phyloP scores from a whole-genome alignment of 345 rosid genomes.

The Theobroma cacao region DNA sequence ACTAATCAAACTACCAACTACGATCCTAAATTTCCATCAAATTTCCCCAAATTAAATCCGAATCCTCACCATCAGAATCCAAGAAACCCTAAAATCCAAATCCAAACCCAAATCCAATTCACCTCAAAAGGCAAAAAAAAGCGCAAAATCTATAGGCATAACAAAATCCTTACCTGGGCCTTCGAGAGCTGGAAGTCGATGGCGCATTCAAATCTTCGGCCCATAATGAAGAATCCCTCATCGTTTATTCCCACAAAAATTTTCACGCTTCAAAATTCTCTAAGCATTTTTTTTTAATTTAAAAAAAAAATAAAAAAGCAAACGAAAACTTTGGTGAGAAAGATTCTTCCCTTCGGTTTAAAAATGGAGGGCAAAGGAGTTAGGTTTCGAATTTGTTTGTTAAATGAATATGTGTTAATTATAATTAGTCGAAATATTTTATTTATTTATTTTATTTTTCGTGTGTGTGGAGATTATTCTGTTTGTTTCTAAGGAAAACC shows the following conservation, averaged over 20 bases:
- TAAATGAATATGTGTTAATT: not conserved
- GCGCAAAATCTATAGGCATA: not conserved
- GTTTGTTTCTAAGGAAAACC: slow-evolving; percentile 20
- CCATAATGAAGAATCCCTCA: slow-evolving; percentile 22
- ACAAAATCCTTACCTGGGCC: slow-evolving; percentile 12
- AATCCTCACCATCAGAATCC: not conserved
- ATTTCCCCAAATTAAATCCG: not conserved
- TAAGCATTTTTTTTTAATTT: not conserved
- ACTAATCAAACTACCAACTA: not conserved
- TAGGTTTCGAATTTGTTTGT: slow-evolving; percentile 4
- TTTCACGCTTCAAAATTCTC: slow-evolving; percentile 7
- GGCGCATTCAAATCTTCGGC: slow-evolving; percentile 22
- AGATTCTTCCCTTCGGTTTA: not conserved
- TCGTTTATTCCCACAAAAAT: not conserved
- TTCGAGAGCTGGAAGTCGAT: slow-evolving; percentile 22
- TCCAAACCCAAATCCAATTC: slow-evolving; percentile 10
- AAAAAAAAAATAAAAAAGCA: not conserved
- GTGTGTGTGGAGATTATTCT: not conserved
- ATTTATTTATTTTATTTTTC: not conserved
- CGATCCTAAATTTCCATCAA: not conserved
- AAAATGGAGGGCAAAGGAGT: slow-evolving; percentile 1
- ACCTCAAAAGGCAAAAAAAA: not conserved
- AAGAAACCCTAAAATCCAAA: not conserved
- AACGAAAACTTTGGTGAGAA: not conserved
- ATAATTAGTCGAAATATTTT: not conserved